Evolutionary conservation across 73 alveolate genomes (phyloP), one percentile per base, ranked within the genome.

Genomic region (Paramecium sexaurelia): DNA sequence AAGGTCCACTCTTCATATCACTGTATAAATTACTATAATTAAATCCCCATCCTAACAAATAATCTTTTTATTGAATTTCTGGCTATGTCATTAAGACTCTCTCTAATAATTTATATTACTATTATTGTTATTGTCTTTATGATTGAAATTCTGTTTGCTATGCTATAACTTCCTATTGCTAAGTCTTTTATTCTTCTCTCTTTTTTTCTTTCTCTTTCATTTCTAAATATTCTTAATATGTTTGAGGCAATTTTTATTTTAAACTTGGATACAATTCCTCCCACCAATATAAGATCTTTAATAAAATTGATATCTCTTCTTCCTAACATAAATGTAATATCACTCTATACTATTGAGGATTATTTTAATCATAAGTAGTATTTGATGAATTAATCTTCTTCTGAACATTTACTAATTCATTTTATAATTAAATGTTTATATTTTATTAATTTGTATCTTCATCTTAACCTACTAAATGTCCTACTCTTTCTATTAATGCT

Each of bases 51-150:
- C 94, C 94, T 19, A 61, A 61, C 26, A 61, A 71, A 35, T 9
- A 57, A 57, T 37, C 69, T 3, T 51, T 51, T 47, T 24, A 55
- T 41, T 35, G 71, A 29, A 69, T 61, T 57, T 88, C 94, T 24
- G 94, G 94, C 7, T 39, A 56, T 13, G 94, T 82, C 69, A 88
- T 22, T 24, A 88, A 71, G n/a, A 88, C 87, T 68, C 87, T 88
- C 24, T 88, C 94, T 37, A 88, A 47, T 67, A 88, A 26, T 69
- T 88, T 88, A 68, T 68, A 71, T 40, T 61, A 55, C 24, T 82
- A 27, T 69, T 88, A 36, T 33, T 75, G 20, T 22, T 66, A 27
- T 55, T 61, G 10, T 35, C 67, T 88, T 22, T 39, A 68, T 22
- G 40, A 41, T 22, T 88, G 27, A 4, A 56, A 40, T 6, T 88